Evolutionary conservation across 2,329 filamentous ascomycete genomes (phyloP), one percentile per base, ranked within the genome.

Genomic region (Xylariaceae sp.): DNA sequence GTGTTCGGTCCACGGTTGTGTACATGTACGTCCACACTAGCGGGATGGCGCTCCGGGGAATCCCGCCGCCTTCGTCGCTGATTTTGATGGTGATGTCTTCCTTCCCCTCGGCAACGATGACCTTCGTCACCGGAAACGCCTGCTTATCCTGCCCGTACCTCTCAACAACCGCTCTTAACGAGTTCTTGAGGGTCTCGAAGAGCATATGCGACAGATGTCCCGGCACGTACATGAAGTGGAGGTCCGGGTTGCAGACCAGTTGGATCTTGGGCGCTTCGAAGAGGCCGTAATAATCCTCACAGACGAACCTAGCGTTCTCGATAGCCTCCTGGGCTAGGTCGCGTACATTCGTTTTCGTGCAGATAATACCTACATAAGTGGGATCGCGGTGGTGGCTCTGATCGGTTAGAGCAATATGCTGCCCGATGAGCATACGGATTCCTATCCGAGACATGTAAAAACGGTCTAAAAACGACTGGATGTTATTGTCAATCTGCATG

Each of bases 11-110:
- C 62, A 99, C 95, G 2, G 95, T 99, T 37, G 95, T 99, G 74
- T 99, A 99, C 95, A 98, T 99, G 74, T 99, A 99, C 12, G 95
- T 99, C 95, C 95, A 99, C n/a, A 98, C 95, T 14, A 99, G 82
- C 4, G 95, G 95, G 62, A 99, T 98, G 50, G 91, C 86, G 67
- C 90, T 96, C 68, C 95, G 82, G 0, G 95, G 92, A 50, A 99
- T 98, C 60, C 95, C 95, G 62, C 95, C 95, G 56, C 95, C 95
- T 76, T 99, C 95, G 73, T 99, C 95, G 3, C 89, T 91, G 67
- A 99, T 89, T 77, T 99, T 99, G 79, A 99, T 97, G 4, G 95
- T 99, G 68, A 99, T 99, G 70, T 99, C 95, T 76, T 99, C 95
- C 73, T 95, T 93, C 56, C 95, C 95, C 75, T 99, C 93, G 29